Evolutionary conservation across 495 filamentous ascomycete genomes (phyloP), one percentile per base, ranked within the genome.

Genomic region (Penicillium desertorum): DNA sequence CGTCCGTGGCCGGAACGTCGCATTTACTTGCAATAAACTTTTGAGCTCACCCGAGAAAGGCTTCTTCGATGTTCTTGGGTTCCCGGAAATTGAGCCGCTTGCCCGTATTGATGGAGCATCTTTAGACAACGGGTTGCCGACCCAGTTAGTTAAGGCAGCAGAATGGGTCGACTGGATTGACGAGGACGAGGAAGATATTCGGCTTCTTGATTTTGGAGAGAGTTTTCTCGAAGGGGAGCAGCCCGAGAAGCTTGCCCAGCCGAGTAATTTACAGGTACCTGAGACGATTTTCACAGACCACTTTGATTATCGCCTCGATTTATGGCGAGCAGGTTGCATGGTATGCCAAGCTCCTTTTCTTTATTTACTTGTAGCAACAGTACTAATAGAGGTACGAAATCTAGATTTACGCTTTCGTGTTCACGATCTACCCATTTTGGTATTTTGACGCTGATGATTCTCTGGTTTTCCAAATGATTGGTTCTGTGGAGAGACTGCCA

Each of bases 281-380:
- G 72, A 79, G 59, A 72, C 63, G 14, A 72, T 77, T 54, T 74
- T 78, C 47, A 73, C 56, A 0, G 54, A 66, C n/a, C 9, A 34
- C 0, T 73, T 77, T 65, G 69, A 79, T 62, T 63, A 70, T 55
- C 61, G 69, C n/a, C 46, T 76, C 36, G 75, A 78, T 52, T 55
- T 79, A 39, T 79, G 71, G 75, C 65, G 69, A n/a, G 62, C 56
- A n/a, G 75, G 73, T 8, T 70, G 67, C 53, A 65, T 65, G 56
- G 73, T 79, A 69, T 3, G 56, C 46, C 5, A 49, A 49, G 22
- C 23, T 32, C 32, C 34, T 46, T 58, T 29, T 47, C 14, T 5
- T 37, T 2, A 37, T 16, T 7, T 14, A 7, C 4, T 41, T 52
- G 9, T 11, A 58, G 63, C 3, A 47, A 16, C 48, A 3, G 29